A percentile compares a stretch with the other conserved stretches of the same genome.
phyloP scores from a whole-genome alignment of 140 eudicot species.

The Bidens hawaiensis region DNA sequence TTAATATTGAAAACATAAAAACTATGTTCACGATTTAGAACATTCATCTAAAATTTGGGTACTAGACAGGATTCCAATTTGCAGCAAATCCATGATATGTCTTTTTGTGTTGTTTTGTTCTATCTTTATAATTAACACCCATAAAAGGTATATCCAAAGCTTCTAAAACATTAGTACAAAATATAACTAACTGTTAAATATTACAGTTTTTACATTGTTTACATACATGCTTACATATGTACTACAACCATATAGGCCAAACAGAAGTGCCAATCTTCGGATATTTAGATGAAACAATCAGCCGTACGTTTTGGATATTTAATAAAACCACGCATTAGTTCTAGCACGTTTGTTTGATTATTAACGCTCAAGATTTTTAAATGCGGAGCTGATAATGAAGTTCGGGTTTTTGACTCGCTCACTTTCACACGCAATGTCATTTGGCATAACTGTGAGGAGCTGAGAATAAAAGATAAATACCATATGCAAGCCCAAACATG shows the following conservation, averaged over 20 bases:
- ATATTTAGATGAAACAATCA: slow-evolving; percentile 17
- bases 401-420: no score
- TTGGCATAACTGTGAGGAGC: no score
- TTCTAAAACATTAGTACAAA: slow-evolving; percentile 11
- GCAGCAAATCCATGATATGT: slow-evolving; percentile 10
- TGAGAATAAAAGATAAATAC: no score
- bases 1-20: neutral
- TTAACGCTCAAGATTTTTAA: neutral
- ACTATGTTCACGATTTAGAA: neutral
- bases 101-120: slow-evolving; percentile 22
- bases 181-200: neutral
- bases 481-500: neutral
- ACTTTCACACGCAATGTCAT: no score
- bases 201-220: slow-evolving; percentile 32
- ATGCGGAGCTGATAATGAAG: neutral
- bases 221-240: slow-evolving; percentile 24
- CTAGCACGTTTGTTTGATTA: neutral
- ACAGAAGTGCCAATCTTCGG: slow-evolving; percentile 4
- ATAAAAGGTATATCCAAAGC: slow-evolving; percentile 16
- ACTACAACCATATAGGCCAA: slow-evolving; percentile 16
- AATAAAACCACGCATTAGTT: neutral
- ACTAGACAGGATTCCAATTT: neutral
- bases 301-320: slow-evolving; percentile 29
- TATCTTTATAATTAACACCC: slow-evolving; percentile 36
- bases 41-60: neutral